Percentiles rank a stretch among this genome's conserved stretches.
Conservation (phyloP, 345 rosid genomes). For the Bruguiera gymnorhiza region DNA sequence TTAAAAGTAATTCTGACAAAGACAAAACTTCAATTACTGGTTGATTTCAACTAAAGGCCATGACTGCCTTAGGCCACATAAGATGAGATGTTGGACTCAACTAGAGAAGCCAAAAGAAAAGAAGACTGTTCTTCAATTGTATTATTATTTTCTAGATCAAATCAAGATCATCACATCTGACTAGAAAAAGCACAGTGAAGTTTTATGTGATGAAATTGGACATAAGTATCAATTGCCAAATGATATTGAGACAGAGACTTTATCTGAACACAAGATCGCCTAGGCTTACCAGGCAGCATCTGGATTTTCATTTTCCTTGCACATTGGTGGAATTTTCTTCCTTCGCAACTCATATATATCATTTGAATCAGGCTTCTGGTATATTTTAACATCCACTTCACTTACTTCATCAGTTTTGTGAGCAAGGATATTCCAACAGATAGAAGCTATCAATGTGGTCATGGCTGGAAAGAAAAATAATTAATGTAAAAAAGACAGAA, state of each 20-base stretch:
- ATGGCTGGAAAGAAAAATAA: slow-evolving; percentile 52
- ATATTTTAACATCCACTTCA: slow-evolving; percentile 82
- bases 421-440: slow-evolving; percentile 93
- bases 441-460: slow-evolving; percentile 68
- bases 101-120: background rate
- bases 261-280: slow-evolving; percentile 8
- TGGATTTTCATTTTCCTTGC: slow-evolving; percentile 84
- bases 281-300: slow-evolving; percentile 86
- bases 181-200: background rate
- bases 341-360: slow-evolving; percentile 79
- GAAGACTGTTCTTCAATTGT: background rate
- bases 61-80: background rate
- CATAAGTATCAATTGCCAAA: background rate
- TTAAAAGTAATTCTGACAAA: background rate
- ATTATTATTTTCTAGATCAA: background rate
- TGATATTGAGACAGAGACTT: slow-evolving; percentile 3
- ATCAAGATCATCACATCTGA: background rate
- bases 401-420: slow-evolving; percentile 88
- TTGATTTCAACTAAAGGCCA: background rate
- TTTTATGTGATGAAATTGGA: background rate
- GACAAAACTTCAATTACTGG: background rate
- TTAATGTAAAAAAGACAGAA: slow-evolving; percentile 9
- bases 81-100: background rate
- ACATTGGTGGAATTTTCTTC: slow-evolving; percentile 75
- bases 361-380: slow-evolving; percentile 91